Evolutionary conservation across 441 rosid genomes (phyloP), one percentile per base, ranked within the genome.

Genomic region (Mallotus repandus): DNA sequence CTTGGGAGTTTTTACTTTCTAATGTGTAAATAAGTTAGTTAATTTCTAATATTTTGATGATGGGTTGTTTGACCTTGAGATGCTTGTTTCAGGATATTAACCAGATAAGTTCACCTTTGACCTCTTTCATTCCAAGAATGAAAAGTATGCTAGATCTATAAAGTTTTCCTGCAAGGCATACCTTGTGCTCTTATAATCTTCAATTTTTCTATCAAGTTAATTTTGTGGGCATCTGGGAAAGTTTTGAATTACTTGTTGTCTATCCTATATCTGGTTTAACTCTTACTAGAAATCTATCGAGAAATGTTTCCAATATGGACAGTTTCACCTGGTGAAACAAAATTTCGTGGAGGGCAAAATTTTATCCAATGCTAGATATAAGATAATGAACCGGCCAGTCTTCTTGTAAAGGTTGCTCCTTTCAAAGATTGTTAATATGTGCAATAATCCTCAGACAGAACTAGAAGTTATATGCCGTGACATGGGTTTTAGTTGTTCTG

Each of bases 351-450:
- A n/a, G 60, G 45, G 52, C 29, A 38, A 54, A 68, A 22, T 13
- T 49, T 58, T 50, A 11, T 71, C n/a, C 9, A 7, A 9, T 52
- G 22, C 60, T 61, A 62, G 50, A 57, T 72, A 57, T 72, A 62
- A 4, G 5, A 21, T 3, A 8, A 18, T 19, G 41, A 41, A 14
- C 4, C 38, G 11, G 21, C 32, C 32, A n/a, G 45, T 19, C 22
- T 5, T 8, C 15, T 35, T 35, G 9, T 52, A 35, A 9, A 50
- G 52, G 13, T 68, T 4, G n/a, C 14, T 1, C 5, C 14, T 2
- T 35, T n/a, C 4, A 14, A 38, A 62, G 14, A 4, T 9, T 45
- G 49, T 45, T 1, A 45, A 45, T 45, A 45, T 45, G 49, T 45
- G 49, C 9, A 45, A 45, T 10, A 45, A 45, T 45, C 49, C 7